Percentiles rank a stretch among this genome's conserved stretches.
phyloP scores from a whole-genome alignment of 1,284 basidiomycete species.

The Leccinum holopus region DNA sequence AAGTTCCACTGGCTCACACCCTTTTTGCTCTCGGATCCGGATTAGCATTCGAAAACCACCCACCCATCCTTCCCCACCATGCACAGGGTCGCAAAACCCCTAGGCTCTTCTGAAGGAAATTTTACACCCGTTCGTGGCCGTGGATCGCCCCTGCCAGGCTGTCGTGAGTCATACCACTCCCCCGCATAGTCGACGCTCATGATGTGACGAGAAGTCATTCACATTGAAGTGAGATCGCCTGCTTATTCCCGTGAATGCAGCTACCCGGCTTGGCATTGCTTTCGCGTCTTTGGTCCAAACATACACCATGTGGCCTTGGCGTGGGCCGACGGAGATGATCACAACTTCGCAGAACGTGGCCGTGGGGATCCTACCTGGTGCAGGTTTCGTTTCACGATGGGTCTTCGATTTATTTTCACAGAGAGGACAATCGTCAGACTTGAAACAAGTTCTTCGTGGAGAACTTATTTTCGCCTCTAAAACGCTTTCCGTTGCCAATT shows the following conservation, averaged over 20 bases:
- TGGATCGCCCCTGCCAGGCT: neutral
- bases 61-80: neutral
- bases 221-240: conserved; percentile 19
- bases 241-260: conserved; percentile 19
- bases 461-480: neutral
- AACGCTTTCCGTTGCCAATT: neutral
- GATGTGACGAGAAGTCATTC: conserved; percentile 7
- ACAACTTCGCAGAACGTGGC: conserved; percentile 6
- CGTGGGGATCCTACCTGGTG: neutral
- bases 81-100: neutral
- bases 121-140: neutral
- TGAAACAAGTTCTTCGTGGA: conserved; percentile 1
- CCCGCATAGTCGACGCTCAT: conserved; percentile 21
- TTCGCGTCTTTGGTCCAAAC: conserved; percentile 3
- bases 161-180: neutral
- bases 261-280: conserved; percentile 4
- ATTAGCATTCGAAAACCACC: neutral
- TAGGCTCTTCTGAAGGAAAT: neutral
- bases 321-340: conserved; percentile 26
- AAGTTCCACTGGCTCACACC: conserved; percentile 1
- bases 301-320: neutral
- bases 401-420: neutral
- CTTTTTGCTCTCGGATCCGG: conserved; percentile 1
- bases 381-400: neutral
- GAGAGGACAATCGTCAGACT: conserved; percentile 1